These are phyloP conservation scores for Casuarina glauca DNA, from an alignment of 306 rosid genomes.

Conservation along the genomic window DNA sequence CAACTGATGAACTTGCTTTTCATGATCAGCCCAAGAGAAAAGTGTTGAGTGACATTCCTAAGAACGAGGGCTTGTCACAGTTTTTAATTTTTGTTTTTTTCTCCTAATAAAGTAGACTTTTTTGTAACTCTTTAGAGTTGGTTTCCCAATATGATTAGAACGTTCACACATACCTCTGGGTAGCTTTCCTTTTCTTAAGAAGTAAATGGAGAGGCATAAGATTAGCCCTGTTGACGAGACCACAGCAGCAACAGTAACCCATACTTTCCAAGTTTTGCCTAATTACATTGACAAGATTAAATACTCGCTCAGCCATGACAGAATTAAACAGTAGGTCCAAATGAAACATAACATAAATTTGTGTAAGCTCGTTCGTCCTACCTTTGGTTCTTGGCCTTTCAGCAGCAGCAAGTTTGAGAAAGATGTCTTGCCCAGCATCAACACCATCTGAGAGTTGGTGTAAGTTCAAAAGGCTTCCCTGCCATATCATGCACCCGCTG, in stretches of 20 bases:
- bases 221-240: not conserved
- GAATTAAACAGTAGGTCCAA: not conserved
- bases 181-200: not conserved
- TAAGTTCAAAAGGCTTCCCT: not conserved
- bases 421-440: not conserved
- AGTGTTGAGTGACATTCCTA: too few species aligned
- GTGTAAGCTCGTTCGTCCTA: not conserved
- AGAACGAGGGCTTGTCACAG: not conserved
- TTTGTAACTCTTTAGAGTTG: too few species aligned
- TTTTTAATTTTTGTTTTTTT: not conserved
- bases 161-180: not conserved
- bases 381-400: not conserved
- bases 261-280: not conserved
- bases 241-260: not conserved
- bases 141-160: too few species aligned
- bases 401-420: not conserved
- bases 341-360: not conserved
- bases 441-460: not conserved
- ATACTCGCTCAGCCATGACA: not conserved
- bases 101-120: too few species aligned
- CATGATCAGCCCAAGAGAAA: too few species aligned
- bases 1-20: too few species aligned
- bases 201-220: not conserved
- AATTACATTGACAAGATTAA: not conserved
- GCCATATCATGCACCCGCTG: not conserved